Evolutionary conservation across 164 flowering plant species (phyloP).

Genomic region (Stephania yunnanensis): DNA sequence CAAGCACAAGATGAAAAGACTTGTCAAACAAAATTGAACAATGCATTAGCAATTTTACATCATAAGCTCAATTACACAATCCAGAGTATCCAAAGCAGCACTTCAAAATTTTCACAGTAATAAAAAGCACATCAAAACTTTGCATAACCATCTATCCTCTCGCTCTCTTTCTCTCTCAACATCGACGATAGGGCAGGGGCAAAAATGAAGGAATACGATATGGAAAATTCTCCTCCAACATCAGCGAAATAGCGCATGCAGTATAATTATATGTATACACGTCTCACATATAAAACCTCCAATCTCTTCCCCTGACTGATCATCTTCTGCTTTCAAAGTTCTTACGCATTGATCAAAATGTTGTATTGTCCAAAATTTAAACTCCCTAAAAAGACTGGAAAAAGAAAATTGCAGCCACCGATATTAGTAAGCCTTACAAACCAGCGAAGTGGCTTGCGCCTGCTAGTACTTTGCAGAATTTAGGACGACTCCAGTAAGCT

Average conservation of each 20-base stretch:
- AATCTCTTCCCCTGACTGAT: neutral
- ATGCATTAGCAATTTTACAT: neutral
- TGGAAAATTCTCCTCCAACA: conserved; percentile 17
- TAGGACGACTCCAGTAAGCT: conserved; percentile 36
- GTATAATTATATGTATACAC: neutral
- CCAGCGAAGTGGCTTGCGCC: conserved; percentile 20
- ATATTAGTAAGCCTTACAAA: conserved; percentile 25
- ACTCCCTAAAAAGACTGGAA: neutral
- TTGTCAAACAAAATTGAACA: neutral
- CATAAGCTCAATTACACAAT: neutral
- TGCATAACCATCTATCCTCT: neutral
- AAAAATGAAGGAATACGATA: neutral
- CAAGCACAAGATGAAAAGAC: neutral
- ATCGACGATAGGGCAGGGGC: neutral
- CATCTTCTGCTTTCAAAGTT: neutral
- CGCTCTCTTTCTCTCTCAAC: conserved; percentile 1
- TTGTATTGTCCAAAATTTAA: neutral
- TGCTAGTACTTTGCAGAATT: conserved; percentile 46
- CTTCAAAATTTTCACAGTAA: neutral
- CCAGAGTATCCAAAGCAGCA: neutral
- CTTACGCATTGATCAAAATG: neutral
- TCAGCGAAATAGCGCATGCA: conserved; percentile 8
- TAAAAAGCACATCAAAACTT: conserved; percentile 4
- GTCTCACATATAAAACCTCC: conserved; percentile 9
- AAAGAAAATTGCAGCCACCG: neutral